Percentiles rank a stretch among this genome's conserved stretches.
phyloP scores from a whole-genome alignment of 139 green algal species.

The Chloropicon primus region DNA sequence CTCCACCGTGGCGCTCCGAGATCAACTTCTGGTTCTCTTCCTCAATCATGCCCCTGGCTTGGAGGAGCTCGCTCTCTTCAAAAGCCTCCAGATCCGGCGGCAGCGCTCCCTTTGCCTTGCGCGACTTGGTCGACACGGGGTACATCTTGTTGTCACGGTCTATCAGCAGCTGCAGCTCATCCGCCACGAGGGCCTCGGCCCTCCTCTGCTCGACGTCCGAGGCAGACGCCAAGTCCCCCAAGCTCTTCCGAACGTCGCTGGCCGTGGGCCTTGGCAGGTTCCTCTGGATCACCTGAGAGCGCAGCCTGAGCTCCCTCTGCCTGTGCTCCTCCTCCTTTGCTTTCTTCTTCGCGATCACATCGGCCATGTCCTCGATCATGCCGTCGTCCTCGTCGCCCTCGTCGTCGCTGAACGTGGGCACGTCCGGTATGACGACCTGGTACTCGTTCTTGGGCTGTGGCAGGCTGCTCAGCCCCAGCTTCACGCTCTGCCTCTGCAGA shows the following conservation, averaged over 20 bases:
- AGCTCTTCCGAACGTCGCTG: too few species aligned
- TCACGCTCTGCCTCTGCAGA: background rate
- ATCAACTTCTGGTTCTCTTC: constrained; percentile 15
- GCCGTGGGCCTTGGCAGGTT: constrained; percentile 54
- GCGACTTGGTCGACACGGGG: constrained; percentile 28
- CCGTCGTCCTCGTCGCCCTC: background rate
- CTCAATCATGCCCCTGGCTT: background rate
- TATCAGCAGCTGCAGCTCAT: constrained; percentile 50
- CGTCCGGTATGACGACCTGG: constrained; percentile 32
- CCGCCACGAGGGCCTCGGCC: constrained; percentile 23
- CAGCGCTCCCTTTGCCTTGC: constrained; percentile 5
- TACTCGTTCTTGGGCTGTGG: constrained; percentile 85
- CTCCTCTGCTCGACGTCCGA: background rate
- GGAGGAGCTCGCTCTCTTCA: constrained; percentile 1
- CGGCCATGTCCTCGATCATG: constrained; percentile 35
- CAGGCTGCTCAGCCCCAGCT: constrained; percentile 45
- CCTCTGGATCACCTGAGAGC: constrained; percentile 49
- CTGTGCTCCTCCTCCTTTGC: constrained; percentile 36
- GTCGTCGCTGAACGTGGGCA: background rate
- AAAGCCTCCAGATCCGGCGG: constrained; percentile 2
- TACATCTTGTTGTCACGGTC: constrained; percentile 51
- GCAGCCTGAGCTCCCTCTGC: constrained; percentile 23
- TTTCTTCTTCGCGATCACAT: constrained; percentile 32
- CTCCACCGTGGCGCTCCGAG: constrained; percentile 19
- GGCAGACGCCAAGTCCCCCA: too few species aligned